phyloP scores from a whole-genome alignment of 2,329 filamentous ascomycete species.

The Monosporascus sp. region DNA sequence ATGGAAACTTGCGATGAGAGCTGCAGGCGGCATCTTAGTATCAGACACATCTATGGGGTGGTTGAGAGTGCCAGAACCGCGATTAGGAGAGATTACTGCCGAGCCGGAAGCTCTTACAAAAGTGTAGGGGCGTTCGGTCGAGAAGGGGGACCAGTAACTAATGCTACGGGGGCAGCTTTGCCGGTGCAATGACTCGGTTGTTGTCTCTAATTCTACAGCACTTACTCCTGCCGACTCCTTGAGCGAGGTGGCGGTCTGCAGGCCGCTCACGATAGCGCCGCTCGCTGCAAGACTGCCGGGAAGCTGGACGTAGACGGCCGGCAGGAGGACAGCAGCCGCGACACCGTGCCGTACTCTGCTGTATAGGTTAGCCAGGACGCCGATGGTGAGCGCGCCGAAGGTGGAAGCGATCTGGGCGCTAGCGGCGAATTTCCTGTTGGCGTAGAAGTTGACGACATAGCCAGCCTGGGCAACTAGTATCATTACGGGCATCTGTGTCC shows the following conservation, averaged over 20 bases:
- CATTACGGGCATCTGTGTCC: conserved; percentile 76
- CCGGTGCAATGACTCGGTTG: not conserved
- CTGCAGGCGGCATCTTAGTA: not conserved
- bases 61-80: not conserved
- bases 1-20: not conserved
- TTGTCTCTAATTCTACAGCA: not conserved
- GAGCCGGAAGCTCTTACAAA: not conserved
- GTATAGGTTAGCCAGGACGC: conserved; percentile 72
- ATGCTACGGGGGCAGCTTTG: not conserved
- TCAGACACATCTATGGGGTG: not conserved
- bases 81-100: not conserved
- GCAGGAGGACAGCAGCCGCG: conserved; percentile 40
- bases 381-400: conserved; percentile 69
- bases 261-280: conserved; percentile 39
- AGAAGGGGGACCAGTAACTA: not conserved
- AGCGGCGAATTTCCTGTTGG: conserved; percentile 56
- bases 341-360: conserved; percentile 53
- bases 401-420: conserved; percentile 74
- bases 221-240: conserved; percentile 27
- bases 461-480: conserved; percentile 65
- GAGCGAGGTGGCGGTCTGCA: conserved; percentile 38
- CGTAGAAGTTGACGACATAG: conserved; percentile 73
- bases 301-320: conserved; percentile 44
- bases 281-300: conserved; percentile 42
- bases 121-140: not conserved